Evolutionary conservation across 2,329 filamentous ascomycete genomes (phyloP), one percentile per base, ranked within the genome.

Genomic region (Lachnellula occidentalis): DNA sequence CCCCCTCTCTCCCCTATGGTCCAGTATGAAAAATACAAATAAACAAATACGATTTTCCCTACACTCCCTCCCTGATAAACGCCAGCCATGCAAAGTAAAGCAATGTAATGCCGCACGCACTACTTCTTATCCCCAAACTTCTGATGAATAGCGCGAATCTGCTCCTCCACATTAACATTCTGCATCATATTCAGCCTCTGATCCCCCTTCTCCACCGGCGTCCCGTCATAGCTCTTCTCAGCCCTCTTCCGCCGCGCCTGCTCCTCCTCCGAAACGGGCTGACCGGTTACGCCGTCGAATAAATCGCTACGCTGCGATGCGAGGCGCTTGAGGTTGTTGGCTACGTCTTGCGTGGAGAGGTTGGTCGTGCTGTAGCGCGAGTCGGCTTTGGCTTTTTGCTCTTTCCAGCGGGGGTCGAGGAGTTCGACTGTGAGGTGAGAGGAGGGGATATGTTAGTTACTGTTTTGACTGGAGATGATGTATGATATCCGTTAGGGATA

Each of bases 271-370:
- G 85, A 80, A 34, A 90, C 72, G 1, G 82, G 77, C 61, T 86
- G 78, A 1, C 87, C 87, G 0, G 85, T 86, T 15, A 82, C 78
- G 1, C 80, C 76, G 63, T 96, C 92, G 63, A 96, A 96, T 17
- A 96, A 81, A 66, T 96, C 92, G 61, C 81, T 87, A 46, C 92
- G 83, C 71, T 95, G 89, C 62, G 89, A 92, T 22, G 92, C 91
- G 50, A 97, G 78, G n/a, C 92, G 86, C 76, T 97, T 97, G 59
- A 97, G 80, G 69, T 97, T 96, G 70, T 90, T 92, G 50, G 91
- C 92, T 45, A 95, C 90, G 64, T 97, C 92, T 34, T 81, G 83
- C 3, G 90, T 92, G 1, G 87, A 89, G 9, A 96, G 74, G 65
- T 95, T 96, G 9, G 91, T 95, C 0, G 88, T 92, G 1, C 89